Evolutionary conservation across 176 grass and related monocot species (phyloP).

Genomic region (Areca catechu): DNA sequence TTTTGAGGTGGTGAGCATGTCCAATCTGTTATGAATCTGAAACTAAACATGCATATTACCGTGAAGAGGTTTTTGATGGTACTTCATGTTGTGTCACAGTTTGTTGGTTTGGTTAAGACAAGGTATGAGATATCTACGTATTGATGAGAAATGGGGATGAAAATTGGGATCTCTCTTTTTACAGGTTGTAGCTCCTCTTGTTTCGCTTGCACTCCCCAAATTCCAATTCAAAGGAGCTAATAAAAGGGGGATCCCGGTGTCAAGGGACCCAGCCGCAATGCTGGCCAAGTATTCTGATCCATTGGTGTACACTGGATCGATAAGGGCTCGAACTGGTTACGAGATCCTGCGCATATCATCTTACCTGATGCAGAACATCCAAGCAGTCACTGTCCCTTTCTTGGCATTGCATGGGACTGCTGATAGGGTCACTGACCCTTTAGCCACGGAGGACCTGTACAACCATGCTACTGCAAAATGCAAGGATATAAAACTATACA

Average conservation of each 20-base stretch:
- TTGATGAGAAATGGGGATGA: no score
- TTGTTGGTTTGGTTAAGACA: no score
- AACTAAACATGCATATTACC: no score
- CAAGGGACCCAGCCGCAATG: slow-evolving; percentile 68
- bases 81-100: no score
- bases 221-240: slow-evolving; percentile 97
- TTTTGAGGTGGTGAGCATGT: no score
- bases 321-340: slow-evolving; percentile 75
- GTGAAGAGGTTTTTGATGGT: no score
- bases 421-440: slow-evolving; percentile 77
- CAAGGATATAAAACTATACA: slow-evolving; percentile 73
- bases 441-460: slow-evolving; percentile 71
- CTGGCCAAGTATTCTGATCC: slow-evolving; percentile 87
- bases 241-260: slow-evolving; percentile 81
- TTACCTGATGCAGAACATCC: slow-evolving; percentile 61
- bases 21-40: no score
- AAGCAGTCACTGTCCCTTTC: slow-evolving; percentile 65
- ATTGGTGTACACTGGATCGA: slow-evolving; percentile 77
- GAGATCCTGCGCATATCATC: slow-evolving; percentile 87
- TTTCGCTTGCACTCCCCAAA: slow-evolving; percentile 71
- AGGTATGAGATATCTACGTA: no score
- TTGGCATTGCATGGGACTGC: slow-evolving; percentile 85
- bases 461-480: slow-evolving; percentile 38
- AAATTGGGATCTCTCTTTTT: neutral
- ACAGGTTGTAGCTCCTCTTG: slow-evolving; percentile 84